A percentile compares a stretch with the other conserved stretches of the same genome.
phyloP scores from a whole-genome alignment of 2,329 filamentous ascomycete genomes.

The Aspergillus awamori region DNA sequence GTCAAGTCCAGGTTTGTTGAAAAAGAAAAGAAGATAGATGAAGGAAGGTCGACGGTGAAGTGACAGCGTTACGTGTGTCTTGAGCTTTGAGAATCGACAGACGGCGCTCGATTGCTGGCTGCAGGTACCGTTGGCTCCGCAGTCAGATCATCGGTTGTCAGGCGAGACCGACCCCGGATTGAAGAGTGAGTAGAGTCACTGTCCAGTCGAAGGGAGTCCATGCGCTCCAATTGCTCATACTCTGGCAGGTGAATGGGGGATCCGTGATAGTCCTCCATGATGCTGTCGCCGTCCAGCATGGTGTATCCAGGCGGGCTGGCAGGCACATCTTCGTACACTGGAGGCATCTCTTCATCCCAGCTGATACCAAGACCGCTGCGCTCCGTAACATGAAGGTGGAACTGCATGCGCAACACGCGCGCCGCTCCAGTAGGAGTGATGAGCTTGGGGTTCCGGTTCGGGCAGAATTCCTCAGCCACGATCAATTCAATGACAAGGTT shows the following conservation, averaged over 20 bases:
- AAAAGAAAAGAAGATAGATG: neutral
- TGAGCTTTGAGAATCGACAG: slow-evolving; percentile 13
- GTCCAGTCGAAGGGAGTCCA: slow-evolving; percentile 42
- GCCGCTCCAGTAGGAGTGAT: slow-evolving; percentile 87
- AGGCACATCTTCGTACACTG: slow-evolving; percentile 91
- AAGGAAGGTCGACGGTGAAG: neutral
- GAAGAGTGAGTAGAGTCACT: slow-evolving; percentile 37
- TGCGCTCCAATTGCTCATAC: slow-evolving; percentile 51
- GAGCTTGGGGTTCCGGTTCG: slow-evolving; percentile 69
- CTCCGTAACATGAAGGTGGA: slow-evolving; percentile 79
- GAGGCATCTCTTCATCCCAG: slow-evolving; percentile 96
- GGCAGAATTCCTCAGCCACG: slow-evolving; percentile 83
- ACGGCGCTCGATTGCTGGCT: slow-evolving; percentile 19
- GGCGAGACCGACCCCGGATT: slow-evolving; percentile 29
- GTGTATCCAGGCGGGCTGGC: slow-evolving; percentile 76
- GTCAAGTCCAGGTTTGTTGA: neutral
- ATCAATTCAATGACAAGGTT: slow-evolving; percentile 90
- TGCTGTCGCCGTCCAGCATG: slow-evolving; percentile 42
- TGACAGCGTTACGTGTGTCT: neutral
- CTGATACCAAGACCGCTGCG: slow-evolving; percentile 84
- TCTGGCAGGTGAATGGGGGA: slow-evolving; percentile 46
- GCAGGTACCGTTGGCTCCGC: slow-evolving; percentile 18
- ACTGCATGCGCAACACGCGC: slow-evolving; percentile 89
- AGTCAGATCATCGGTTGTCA: slow-evolving; percentile 39
- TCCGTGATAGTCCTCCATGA: slow-evolving; percentile 52